Evolutionary conservation across 2,329 filamentous ascomycete genomes (phyloP).

Genomic region (Cordyceps javanica): DNA sequence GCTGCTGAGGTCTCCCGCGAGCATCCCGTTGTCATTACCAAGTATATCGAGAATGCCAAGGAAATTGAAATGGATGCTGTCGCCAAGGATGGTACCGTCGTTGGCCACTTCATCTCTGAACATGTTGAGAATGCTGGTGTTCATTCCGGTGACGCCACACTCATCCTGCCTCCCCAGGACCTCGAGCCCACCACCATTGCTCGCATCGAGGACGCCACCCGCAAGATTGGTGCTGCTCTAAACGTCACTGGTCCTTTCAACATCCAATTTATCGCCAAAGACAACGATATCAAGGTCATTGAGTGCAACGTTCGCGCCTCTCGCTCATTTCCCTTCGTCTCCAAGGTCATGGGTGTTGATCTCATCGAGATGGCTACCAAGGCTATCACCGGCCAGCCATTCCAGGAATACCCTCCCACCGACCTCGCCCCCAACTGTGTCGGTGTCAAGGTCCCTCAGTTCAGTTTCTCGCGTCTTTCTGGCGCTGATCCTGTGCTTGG

Average conservation of each 20-base stretch:
- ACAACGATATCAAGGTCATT: constrained; percentile 99
- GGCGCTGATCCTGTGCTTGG: constrained; percentile 94
- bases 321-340: constrained; percentile 95
- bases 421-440: constrained; percentile 76
- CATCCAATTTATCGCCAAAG: constrained; percentile 99
- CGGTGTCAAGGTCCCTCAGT: constrained; percentile 96
- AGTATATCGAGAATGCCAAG: constrained; percentile 99
- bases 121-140: constrained; percentile 98
- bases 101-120: constrained; percentile 96
- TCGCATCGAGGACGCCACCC: constrained; percentile 88
- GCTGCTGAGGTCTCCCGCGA: constrained; percentile 90
- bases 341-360: constrained; percentile 96
- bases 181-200: constrained; percentile 80
- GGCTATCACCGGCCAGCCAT: constrained; percentile 82
- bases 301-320: constrained; percentile 98
- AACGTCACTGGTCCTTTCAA: constrained; percentile 98
- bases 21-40: constrained; percentile 96
- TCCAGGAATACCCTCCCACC: constrained; percentile 73
- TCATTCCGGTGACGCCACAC: constrained; percentile 93
- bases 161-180: constrained; percentile 93
- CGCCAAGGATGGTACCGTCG: constrained; percentile 78
- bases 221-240: constrained; percentile 88
- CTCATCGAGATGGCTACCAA: constrained; percentile 98
- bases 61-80: constrained; percentile 99
- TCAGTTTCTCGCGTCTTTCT: constrained; percentile 95